A percentile compares a stretch with the other conserved stretches of the same genome.
These are phyloP conservation scores for Pulveroboletus sp. DNA, from an alignment of 1,284 basidiomycete species.

Conservation along the genomic window DNA sequence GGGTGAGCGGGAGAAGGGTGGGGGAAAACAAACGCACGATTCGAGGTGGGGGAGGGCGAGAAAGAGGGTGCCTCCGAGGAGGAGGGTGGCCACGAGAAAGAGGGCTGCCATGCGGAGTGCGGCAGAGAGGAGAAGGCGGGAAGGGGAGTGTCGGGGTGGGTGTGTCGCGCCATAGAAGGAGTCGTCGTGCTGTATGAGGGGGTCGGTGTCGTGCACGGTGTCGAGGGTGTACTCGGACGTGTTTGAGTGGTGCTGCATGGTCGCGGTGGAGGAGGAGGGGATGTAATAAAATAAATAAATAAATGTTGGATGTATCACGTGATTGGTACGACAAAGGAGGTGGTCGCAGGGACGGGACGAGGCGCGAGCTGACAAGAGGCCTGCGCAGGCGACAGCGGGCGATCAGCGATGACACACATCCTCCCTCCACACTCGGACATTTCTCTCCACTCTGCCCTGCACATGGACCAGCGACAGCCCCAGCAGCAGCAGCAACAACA, in stretches of 20 bases:
- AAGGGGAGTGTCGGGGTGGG: slow-evolving; percentile 42
- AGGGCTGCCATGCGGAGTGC: slow-evolving; percentile 81
- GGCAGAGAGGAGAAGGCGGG: slow-evolving; percentile 70
- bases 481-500: slow-evolving; percentile 40
- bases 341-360: neutral
- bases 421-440: slow-evolving; percentile 48
- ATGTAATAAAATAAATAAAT: neutral
- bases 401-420: slow-evolving; percentile 47
- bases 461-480: slow-evolving; percentile 63
- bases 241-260: slow-evolving; percentile 40
- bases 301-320: slow-evolving; percentile 14
- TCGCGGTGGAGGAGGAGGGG: neutral
- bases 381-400: slow-evolving; percentile 13
- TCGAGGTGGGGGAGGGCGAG: slow-evolving; percentile 79
- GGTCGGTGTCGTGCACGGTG: slow-evolving; percentile 34
- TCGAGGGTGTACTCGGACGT: slow-evolving; percentile 65
- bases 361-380: slow-evolving; percentile 11
- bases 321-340: slow-evolving; percentile 32
- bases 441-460: slow-evolving; percentile 60
- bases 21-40: slow-evolving; percentile 51
- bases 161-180: slow-evolving; percentile 39
- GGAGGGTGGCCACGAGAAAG: slow-evolving; percentile 66
- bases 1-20: slow-evolving; percentile 12
- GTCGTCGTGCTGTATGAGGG: slow-evolving; percentile 33
- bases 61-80: slow-evolving; percentile 77